Percentiles rank a stretch among this genome's conserved stretches.
Conservation (phyloP, 2,329 filamentous ascomycete species). For the Pseudogymnoascus sp. region DNA sequence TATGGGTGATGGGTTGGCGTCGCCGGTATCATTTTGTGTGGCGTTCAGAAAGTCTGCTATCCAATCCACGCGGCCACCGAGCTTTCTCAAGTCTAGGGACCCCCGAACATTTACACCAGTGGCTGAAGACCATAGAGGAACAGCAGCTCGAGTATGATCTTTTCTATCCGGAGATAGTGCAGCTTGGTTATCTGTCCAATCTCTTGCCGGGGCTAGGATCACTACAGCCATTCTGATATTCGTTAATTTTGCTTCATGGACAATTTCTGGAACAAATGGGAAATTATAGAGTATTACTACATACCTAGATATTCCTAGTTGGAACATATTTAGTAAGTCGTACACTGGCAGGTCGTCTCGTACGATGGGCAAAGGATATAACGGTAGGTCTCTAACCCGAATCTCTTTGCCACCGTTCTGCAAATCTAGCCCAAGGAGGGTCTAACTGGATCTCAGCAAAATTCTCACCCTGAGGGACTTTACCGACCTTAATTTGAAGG, state of each 20-base stretch:
- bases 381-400: conserved; percentile 21
- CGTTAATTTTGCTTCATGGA: background rate
- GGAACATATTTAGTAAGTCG: conserved; percentile 24
- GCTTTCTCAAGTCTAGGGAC: background rate
- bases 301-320: conserved; percentile 23
- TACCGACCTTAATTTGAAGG: conserved; percentile 21
- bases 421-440: conserved; percentile 19
- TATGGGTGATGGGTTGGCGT: background rate
- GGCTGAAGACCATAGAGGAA: background rate
- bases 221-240: conserved; percentile 22
- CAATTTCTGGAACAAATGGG: background rate
- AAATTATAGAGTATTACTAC: background rate
- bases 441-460: conserved; percentile 12
- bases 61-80: conserved; percentile 11
- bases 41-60: conserved; percentile 17
- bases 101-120: background rate
- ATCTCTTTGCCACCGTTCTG: conserved; percentile 10
- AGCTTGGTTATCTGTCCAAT: conserved; percentile 10
- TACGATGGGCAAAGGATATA: conserved; percentile 24
- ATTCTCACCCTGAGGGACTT: background rate
- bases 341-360: conserved; percentile 21
- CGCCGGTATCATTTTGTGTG: conserved; percentile 7
- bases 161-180: conserved; percentile 8
- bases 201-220: conserved; percentile 12
- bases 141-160: background rate